Evolutionary conservation across 73 alveolate genomes (phyloP), one percentile per base, ranked within the genome.

Genomic region (Symbiodinium natans): DNA sequence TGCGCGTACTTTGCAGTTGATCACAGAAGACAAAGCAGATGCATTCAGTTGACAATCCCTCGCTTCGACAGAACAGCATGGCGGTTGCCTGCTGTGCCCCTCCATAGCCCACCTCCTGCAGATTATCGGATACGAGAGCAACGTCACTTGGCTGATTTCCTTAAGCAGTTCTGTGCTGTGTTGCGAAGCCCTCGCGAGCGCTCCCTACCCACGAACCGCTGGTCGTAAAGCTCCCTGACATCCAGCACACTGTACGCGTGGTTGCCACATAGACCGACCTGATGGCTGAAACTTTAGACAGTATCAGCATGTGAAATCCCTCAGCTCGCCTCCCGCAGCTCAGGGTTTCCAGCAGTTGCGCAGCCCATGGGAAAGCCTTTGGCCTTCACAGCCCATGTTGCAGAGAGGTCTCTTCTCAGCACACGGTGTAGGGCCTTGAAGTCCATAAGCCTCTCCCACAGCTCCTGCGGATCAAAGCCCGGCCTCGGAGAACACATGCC

Each of bases 181-280:
- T n/a, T n/a, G n/a, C n/a, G n/a, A n/a, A n/a, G n/a, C n/a, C n/a
- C n/a, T n/a, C 59, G 59, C 59, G 13, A 46, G 59, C 86, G 29
- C 29, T 13, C 97, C 97, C 88, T 68, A 88, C 97, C 87, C 52
- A 90, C 29, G 63, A 90, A 90, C 77, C 97, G 97, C 41, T 84
- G 87, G 46, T 90, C 97, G 75, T 68, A 90, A 88, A 92, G 82
- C 56, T 92, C 98, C 59, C 98, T 41, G 84, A 92, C 98, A 46
- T 92, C 98, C 92, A 92, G 71, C 46, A 92, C 68, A 92, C 98
- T 92, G 92, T 92, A 92, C 48, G 98, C 98, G 46, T 92, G 98
- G 83, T 92, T 92, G 19, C 98, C 98, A 23, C 90, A 74, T 1
- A 92, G 83, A 13, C 98, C 98, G 25, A 92, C 98, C 92, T 92